These are phyloP conservation scores for Neurospora sp. DNA, from an alignment of 495 filamentous ascomycete genomes.

Conservation along the genomic window DNA sequence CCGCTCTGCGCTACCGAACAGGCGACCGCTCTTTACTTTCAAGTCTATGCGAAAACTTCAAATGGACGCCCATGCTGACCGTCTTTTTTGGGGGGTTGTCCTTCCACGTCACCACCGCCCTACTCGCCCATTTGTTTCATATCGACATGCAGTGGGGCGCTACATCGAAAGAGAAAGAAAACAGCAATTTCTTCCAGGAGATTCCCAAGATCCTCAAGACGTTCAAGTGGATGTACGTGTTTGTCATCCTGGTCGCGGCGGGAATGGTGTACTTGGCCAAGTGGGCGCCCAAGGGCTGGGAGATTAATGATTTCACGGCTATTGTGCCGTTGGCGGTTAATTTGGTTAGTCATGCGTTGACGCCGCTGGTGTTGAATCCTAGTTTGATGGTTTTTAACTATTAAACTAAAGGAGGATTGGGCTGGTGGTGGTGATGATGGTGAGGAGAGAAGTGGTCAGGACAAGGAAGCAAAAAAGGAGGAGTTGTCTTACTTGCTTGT, in stretches of 20 bases:
- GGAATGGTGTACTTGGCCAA: slow-evolving; percentile 55
- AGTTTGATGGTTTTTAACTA: slow-evolving; percentile 68
- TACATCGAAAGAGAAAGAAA: slow-evolving; percentile 53
- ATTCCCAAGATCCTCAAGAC: slow-evolving; percentile 58
- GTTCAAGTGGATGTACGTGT: slow-evolving; percentile 61
- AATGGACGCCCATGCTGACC: slow-evolving; percentile 53
- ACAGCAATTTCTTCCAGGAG: slow-evolving; percentile 65
- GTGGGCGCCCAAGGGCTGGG: slow-evolving; percentile 52
- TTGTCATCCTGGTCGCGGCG: slow-evolving; percentile 45
- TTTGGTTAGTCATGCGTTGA: slow-evolving; percentile 49
- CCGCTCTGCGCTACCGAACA: slow-evolving; percentile 49
- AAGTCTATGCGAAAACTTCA: slow-evolving; percentile 53
- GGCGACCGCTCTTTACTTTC: slow-evolving; percentile 40
- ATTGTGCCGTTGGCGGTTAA: slow-evolving; percentile 63
- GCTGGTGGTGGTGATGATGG: background rate
- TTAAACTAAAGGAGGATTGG: slow-evolving; percentile 22
- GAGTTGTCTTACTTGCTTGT: background rate
- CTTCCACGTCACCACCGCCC: slow-evolving; percentile 51
- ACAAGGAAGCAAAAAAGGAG: background rate
- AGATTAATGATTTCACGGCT: slow-evolving; percentile 59
- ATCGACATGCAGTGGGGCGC: slow-evolving; percentile 58
- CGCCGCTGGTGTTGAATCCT: slow-evolving; percentile 61
- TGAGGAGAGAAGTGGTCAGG: background rate
- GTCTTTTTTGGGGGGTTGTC: slow-evolving; percentile 58
- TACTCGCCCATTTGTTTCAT: slow-evolving; percentile 53